These are phyloP conservation scores for Onygenales sp. DNA, from an alignment of 2,329 filamentous ascomycete species.

Conservation along the genomic window DNA sequence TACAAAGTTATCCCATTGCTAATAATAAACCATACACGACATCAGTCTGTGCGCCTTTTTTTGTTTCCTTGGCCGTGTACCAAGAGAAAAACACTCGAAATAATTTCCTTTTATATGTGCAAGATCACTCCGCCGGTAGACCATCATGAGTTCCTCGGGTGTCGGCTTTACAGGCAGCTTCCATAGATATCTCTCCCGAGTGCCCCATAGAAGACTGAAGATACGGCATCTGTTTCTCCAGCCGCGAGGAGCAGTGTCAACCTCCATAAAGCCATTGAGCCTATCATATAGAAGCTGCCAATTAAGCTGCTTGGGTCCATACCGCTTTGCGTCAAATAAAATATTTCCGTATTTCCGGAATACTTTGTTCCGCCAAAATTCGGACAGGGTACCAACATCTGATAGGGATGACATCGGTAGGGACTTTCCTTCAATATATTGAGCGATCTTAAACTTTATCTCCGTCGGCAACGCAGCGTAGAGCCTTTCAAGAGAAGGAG, in stretches of 20 bases:
- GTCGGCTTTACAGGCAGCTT: conserved; percentile 8
- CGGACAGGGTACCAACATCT: not conserved
- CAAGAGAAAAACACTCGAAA: too few relatives aligned
- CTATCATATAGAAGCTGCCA: conserved; percentile 2
- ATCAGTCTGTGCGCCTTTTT: too few relatives aligned
- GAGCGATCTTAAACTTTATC: not conserved
- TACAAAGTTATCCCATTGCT: too few relatives aligned
- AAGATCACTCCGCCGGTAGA: too few relatives aligned
- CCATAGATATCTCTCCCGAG: not conserved
- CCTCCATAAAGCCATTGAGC: not conserved
- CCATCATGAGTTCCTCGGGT: conserved; percentile 6
- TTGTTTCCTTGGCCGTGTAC: too few relatives aligned
- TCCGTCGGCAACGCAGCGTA: not conserved
- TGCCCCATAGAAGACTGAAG: not conserved
- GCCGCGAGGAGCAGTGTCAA: not conserved
- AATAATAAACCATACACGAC: too few relatives aligned
- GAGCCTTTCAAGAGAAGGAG: not conserved
- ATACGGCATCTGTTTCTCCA: not conserved
- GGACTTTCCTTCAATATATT: not conserved
- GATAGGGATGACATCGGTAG: not conserved
- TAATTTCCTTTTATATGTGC: too few relatives aligned
- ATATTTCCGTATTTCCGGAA: not conserved
- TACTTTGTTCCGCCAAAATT: conserved; percentile 1
- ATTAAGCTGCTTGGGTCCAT: not conserved
- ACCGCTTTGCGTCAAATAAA: not conserved